Evolutionary conservation across 148 eudicot genomes (phyloP).

Genomic region (Persicaria tinctoria): DNA sequence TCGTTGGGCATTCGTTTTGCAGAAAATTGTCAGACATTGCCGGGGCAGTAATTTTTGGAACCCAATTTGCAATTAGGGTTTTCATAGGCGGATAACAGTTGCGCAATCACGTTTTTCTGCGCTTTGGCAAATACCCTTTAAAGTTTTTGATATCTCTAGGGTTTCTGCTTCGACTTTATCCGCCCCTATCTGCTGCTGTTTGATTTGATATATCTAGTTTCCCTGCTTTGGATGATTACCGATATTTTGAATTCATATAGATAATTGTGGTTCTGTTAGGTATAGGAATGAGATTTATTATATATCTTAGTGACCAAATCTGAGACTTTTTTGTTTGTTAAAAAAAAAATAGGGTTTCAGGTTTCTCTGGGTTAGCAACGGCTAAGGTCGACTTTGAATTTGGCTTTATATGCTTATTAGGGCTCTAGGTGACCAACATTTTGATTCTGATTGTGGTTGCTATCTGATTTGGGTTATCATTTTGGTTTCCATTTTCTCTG

Average conservation of each 20-base stretch:
- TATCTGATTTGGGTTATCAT: background rate
- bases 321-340: background rate
- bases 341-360: background rate
- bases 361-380: background rate
- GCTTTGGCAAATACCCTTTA: background rate
- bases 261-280: background rate
- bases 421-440: background rate
- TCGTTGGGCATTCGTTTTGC: background rate
- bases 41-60: background rate
- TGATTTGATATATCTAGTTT: background rate
- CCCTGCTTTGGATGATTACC: too few species aligned
- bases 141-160: background rate
- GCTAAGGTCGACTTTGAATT: background rate
- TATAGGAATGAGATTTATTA: too few species aligned
- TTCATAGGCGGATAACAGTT: background rate
- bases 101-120: background rate
- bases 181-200: background rate
- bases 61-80: background rate
- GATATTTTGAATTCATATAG: too few species aligned
- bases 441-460: background rate
- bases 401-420: too few species aligned
- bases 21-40: constrained; percentile 3
- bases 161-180: background rate
- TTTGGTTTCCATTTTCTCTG: background rate
- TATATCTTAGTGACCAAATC: background rate